Evolutionary conservation across 805 yeast genomes (phyloP), one percentile per base, ranked within the genome.

Genomic region (Kazachstania bromeliacearum): DNA sequence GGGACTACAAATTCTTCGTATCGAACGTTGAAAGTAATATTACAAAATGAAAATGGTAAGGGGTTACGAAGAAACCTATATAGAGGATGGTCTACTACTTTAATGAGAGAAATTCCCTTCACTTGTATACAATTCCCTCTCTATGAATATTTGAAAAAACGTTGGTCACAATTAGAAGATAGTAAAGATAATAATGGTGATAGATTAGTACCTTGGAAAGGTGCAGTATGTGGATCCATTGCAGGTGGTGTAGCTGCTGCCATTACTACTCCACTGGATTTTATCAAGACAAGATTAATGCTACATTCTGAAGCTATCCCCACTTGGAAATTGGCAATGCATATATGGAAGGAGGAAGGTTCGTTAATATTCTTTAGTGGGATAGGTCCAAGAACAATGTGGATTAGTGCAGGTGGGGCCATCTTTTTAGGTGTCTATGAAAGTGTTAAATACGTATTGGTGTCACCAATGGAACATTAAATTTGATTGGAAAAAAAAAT

Each of bases 341-440:
- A 63, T 8, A 69, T 88, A 33, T 58, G 68, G n/a, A 55, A 52
- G 15, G 87, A 82, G 38, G 96, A 87, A 55, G 96, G 96, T 0
- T 62, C 66, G 28, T 46, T 55, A 6, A 85, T 81, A 1, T 85
- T 92, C 46, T 72, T 75, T 54, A 72, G 72, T 33, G 99, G 99
- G 10, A 70, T 89, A 19, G 96, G 95, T 0, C 97, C 99, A 4
- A 71, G 99, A 57, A 88, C 96, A 0, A 68, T 83, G 75, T 92
- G 98, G 98, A 89, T 92, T 39, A 79, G 94, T 62, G 92, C 94
- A 4, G 99, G 99, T 15, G 99, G 99, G 20, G 96, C 97, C 13
- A 87, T 94, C 13, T 92, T 94, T 64, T 66, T 92, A 38, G 99
- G 99, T 4, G 84, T 85, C 37, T 92, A 92, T 54, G 99, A 94